Percentiles rank a stretch among this genome's conserved stretches.
Evolutionary conservation across 1,139 yeast species (phyloP).

Genomic region (Yarrowia galli): DNA sequence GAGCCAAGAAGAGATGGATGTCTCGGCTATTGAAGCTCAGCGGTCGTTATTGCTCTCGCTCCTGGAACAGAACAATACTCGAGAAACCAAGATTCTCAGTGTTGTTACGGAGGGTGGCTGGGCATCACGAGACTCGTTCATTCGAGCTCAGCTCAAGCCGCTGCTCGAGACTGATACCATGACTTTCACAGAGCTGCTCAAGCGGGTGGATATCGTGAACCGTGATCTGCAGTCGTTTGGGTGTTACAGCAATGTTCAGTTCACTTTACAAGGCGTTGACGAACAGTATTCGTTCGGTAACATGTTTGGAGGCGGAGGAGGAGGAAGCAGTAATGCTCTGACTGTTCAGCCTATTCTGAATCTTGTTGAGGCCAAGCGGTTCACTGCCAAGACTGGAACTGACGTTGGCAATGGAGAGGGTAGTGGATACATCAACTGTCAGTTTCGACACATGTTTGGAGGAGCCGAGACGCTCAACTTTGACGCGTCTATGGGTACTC

Average conservation of each 20-base stretch:
- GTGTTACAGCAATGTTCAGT: conserved; percentile 57
- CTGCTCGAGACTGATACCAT: conserved; percentile 52
- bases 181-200: conserved; percentile 47
- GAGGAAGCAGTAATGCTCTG: conserved; percentile 35
- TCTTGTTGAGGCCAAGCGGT: conserved; percentile 50
- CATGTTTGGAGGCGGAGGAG: conserved; percentile 25
- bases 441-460: conserved; percentile 69
- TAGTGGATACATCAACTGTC: conserved; percentile 80
- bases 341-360: conserved; percentile 44
- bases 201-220: conserved; percentile 48
- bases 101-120: conserved; percentile 58
- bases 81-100: conserved; percentile 10
- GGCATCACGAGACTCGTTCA: conserved; percentile 60
- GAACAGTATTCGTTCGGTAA: conserved; percentile 40
- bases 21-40: conserved; percentile 12
- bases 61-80: conserved; percentile 28
- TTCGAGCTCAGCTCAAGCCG: conserved; percentile 63
- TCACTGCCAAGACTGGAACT: conserved; percentile 88
- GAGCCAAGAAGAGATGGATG: not conserved
- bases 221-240: conserved; percentile 51
- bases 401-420: conserved; percentile 96
- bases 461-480: conserved; percentile 83
- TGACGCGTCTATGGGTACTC: conserved; percentile 82
- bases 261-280: conserved; percentile 52
- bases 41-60: conserved; percentile 8